A percentile compares a stretch with the other conserved stretches of the same genome.
Conservation (phyloP, 192 early-diverging fungal genomes). For the Diversispora epigaea region DNA sequence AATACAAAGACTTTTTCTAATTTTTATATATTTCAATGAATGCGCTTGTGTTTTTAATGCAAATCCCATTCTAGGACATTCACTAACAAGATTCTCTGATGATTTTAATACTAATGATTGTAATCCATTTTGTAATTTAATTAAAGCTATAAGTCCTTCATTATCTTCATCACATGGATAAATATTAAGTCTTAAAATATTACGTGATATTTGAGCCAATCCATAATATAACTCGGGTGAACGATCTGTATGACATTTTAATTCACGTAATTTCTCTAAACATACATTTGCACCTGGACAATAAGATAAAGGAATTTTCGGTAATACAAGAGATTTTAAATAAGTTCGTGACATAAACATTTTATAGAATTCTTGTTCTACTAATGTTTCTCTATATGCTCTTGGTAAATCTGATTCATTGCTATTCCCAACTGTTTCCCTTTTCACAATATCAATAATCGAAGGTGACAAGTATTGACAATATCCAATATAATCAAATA, state of each 20-base stretch:
- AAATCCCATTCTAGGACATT: background rate
- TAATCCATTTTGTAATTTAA: constrained; percentile 19
- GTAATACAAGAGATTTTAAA: constrained; percentile 8
- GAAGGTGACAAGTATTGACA: constrained; percentile 11
- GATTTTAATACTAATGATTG: background rate
- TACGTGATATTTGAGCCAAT: constrained; percentile 5
- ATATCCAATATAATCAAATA: constrained; percentile 14
- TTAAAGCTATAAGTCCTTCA: constrained; percentile 3
- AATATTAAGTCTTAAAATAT: background rate
- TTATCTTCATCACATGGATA: constrained; percentile 14
- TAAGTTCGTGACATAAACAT: constrained; percentile 5
- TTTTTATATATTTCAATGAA: constrained; percentile 4
- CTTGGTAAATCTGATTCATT: background rate
- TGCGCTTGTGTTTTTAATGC: constrained; percentile 5
- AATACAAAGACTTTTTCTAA: constrained; percentile 14
- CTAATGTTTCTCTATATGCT: background rate
- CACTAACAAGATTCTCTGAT: constrained; percentile 4
- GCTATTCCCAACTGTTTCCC: background rate
- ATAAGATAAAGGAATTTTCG: constrained; percentile 18
- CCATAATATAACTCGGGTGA: constrained; percentile 18
- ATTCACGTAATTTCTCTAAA: background rate
- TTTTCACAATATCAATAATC: background rate
- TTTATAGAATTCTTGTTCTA: constrained; percentile 21
- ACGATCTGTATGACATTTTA: constrained; percentile 12
- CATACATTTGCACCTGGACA: constrained; percentile 2